Percentiles rank a stretch among this genome's conserved stretches.
phyloP scores from a whole-genome alignment of 768 basidiomycete species.

The Xerocomellus chrysenteron region DNA sequence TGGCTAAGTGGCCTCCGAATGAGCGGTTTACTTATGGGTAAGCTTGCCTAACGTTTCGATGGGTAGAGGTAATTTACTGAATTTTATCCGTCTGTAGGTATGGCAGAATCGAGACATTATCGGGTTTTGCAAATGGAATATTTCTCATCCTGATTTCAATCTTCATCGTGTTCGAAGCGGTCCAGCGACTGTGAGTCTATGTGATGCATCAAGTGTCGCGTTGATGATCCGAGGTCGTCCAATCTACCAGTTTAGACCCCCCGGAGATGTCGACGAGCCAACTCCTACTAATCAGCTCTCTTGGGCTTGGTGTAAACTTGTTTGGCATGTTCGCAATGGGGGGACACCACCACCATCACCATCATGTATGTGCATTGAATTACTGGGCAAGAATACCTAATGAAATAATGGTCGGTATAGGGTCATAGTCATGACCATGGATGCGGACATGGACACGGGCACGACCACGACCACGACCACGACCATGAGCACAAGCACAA shows the following conservation, averaged over 20 bases:
- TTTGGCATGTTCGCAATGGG: conserved; percentile 99
- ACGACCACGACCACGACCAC: conserved; percentile 21
- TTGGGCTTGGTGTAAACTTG: conserved; percentile 91
- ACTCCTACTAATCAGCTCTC: conserved; percentile 80
- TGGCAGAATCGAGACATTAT: conserved; percentile 93
- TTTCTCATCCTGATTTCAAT: conserved; percentile 92
- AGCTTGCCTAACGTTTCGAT: conserved; percentile 21
- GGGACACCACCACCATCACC: conserved; percentile 82
- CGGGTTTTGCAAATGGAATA: conserved; percentile 97
- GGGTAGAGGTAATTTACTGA: neutral
- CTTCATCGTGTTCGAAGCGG: conserved; percentile 97
- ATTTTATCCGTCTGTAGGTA: conserved; percentile 50
- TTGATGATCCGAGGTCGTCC: neutral
- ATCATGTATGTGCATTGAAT: conserved; percentile 52
- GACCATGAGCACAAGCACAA: conserved; percentile 19
- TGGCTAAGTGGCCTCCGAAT: conserved; percentile 97
- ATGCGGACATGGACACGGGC: conserved; percentile 9
- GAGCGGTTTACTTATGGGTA: conserved; percentile 94
- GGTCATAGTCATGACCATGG: conserved; percentile 20
- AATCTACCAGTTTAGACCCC: conserved; percentile 67
- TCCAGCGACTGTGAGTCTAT: conserved; percentile 76
- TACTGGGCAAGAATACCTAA: neutral
- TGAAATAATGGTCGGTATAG: conserved; percentile 5
- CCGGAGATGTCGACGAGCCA: conserved; percentile 98
- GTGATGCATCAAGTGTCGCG: conserved; percentile 21